These are phyloP conservation scores for Sphagnurus paluster DNA, from an alignment of 1,284 basidiomycete genomes.

Conservation along the genomic window DNA sequence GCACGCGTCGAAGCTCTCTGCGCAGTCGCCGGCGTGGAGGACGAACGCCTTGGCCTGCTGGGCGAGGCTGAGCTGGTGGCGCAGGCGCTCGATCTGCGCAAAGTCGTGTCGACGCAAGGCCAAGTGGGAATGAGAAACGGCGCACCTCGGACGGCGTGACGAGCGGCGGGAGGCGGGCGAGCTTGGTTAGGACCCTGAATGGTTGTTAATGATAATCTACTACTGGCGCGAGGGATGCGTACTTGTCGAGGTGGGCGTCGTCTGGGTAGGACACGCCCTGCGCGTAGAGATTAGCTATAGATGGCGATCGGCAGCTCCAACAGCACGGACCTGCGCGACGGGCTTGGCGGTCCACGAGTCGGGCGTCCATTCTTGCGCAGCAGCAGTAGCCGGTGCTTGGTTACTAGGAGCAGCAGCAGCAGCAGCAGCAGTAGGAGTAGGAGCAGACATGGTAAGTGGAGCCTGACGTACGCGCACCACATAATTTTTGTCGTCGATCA, in stretches of 20 bases:
- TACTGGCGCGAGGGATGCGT: background rate
- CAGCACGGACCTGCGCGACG: slow-evolving; percentile 57
- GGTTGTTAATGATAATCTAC: background rate
- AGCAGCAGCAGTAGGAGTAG: too few species aligned
- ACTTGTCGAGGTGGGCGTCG: slow-evolving; percentile 46
- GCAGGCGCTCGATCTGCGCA: slow-evolving; percentile 80
- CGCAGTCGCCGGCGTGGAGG: slow-evolving; percentile 96
- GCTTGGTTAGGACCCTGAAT: slow-evolving; percentile 72
- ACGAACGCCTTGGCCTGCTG: slow-evolving; percentile 91
- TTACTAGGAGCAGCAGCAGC: too few species aligned
- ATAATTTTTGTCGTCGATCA: too few species aligned
- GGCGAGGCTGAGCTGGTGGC: slow-evolving; percentile 78
- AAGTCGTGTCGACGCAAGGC: background rate
- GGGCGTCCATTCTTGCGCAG: too few species aligned
- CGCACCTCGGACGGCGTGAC: slow-evolving; percentile 87
- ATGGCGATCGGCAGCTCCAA: background rate
- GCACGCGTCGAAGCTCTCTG: slow-evolving; percentile 91
- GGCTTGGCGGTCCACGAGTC: slow-evolving; percentile 65
- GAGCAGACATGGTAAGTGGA: too few species aligned
- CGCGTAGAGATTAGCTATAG: background rate
- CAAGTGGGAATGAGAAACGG: slow-evolving; percentile 9
- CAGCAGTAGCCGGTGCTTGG: too few species aligned
- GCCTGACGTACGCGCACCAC: too few species aligned
- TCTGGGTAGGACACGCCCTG: slow-evolving; percentile 57
- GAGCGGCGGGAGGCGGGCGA: slow-evolving; percentile 78